These are phyloP conservation scores for Sclerotinia glacialis DNA, from an alignment of 2,329 filamentous ascomycete genomes.

Conservation along the genomic window DNA sequence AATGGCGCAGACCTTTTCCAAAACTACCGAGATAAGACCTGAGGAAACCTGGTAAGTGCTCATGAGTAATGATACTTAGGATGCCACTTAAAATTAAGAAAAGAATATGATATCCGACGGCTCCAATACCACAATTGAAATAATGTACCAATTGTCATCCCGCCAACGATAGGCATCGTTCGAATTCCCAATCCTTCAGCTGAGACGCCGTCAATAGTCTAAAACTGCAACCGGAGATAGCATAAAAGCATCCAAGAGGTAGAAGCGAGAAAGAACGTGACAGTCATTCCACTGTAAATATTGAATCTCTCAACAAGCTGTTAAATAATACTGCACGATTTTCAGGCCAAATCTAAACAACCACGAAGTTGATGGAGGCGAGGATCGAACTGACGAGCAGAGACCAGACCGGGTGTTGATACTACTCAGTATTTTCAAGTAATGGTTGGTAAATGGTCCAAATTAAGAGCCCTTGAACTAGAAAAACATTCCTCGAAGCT, in stretches of 20 bases:
- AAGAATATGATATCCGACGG: neutral
- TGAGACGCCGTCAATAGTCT: constrained; percentile 42
- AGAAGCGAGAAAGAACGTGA: constrained; percentile 39
- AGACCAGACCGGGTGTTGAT: no score
- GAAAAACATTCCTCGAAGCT: no score
- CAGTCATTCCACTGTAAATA: constrained; percentile 40
- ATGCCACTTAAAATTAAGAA: neutral
- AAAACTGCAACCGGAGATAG: constrained; percentile 46
- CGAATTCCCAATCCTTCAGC: constrained; percentile 40
- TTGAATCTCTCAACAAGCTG: neutral
- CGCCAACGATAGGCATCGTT: constrained; percentile 41
- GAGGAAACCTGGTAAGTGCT: neutral
- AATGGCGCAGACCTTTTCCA: neutral
- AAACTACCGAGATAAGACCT: neutral
- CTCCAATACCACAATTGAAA: neutral
- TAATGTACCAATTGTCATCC: neutral
- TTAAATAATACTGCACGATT: neutral
- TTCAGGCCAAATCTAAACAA: constrained; percentile 17
- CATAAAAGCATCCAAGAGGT: constrained; percentile 43
- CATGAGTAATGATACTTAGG: no score
- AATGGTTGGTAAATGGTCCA: no score
- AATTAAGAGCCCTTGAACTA: no score
- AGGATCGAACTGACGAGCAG: constrained; percentile 30
- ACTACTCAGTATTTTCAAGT: no score
- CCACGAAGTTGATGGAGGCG: constrained; percentile 29